Evolutionary conservation across 2,329 filamentous ascomycete genomes (phyloP), one percentile per base, ranked within the genome.

Genomic region (Aspergillus fumigatiaffinis): DNA sequence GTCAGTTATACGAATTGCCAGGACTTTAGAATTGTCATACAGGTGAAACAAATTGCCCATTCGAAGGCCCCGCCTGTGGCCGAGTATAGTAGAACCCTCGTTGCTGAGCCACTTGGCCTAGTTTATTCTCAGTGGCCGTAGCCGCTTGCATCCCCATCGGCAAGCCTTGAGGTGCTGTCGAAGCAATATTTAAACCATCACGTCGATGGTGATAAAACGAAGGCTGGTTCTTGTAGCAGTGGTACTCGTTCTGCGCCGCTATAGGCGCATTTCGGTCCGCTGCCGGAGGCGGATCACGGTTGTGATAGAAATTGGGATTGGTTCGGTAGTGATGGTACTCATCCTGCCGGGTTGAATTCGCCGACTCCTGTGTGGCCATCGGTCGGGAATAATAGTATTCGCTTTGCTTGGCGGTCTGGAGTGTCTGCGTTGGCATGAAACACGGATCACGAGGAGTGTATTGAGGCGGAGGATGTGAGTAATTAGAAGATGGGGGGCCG

Each of bases 261-360:
- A 38, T 7, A 7, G 14, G 2, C 3, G 14, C 32, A 38, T 38
- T 38, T 38, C 14, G 32, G 5, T 17, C 32, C 32, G 14, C 32
- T 17, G 32, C 29, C 29, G 3, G 29, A 5, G 29, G 32, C 14
- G 41, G 5, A 23, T 44, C n/a, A 44, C 41, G 41, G 8, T 5
- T 20, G 44, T 47, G 44, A 14, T 47, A 47, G 6, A 47, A 26
- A 7, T 47, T 23, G 21, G 44, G 44, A 47, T 26, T 26, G 12
- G n/a, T 47, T 14, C 21, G 21, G 21, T 47, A 47, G 44, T 47
- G 44, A 47, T 47, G 44, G 21, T 47, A 47, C 23, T 47, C 44
- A 23, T 23, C 44, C 21, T 46, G 42, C 20, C n/a, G 42, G 10
- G 8, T 23, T 46, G 42, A 17, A 46, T 23, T 46, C 42, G 20